These are phyloP conservation scores for Fusarium dlaminii DNA, from an alignment of 2,329 filamentous ascomycete genomes.

Conservation along the genomic window DNA sequence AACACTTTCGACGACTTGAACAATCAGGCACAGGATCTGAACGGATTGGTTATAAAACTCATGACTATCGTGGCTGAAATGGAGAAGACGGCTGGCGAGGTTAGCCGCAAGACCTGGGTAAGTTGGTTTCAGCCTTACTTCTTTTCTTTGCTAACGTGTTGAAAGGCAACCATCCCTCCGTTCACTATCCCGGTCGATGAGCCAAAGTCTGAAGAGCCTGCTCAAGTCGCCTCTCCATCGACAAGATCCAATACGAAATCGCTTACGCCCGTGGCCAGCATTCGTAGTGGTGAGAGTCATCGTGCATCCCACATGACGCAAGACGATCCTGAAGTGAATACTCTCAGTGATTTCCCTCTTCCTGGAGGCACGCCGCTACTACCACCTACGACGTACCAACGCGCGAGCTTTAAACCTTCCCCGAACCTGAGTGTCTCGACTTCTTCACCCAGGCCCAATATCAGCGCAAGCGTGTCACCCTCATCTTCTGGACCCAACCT, in stretches of 20 bases:
- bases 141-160: slow-evolving; percentile 9
- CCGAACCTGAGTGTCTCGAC: slow-evolving; percentile 19
- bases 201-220: slow-evolving; percentile 8
- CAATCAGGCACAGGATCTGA: slow-evolving; percentile 75
- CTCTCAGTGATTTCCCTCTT: slow-evolving; percentile 42
- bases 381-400: slow-evolving; percentile 35
- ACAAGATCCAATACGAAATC: slow-evolving; percentile 17
- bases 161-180: slow-evolving; percentile 39
- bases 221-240: slow-evolving; percentile 12
- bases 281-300: slow-evolving; percentile 28
- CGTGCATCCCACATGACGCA: slow-evolving; percentile 7
- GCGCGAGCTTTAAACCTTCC: slow-evolving; percentile 21
- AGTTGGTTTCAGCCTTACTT: slow-evolving; percentile 44
- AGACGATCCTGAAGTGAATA: slow-evolving; percentile 35
- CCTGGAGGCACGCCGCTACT: slow-evolving; percentile 40
- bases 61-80: slow-evolving; percentile 85
- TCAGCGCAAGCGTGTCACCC: slow-evolving; percentile 17
- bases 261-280: slow-evolving; percentile 29
- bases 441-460: slow-evolving; percentile 12
- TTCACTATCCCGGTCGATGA: slow-evolving; percentile 36
- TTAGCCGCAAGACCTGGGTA: slow-evolving; percentile 81
- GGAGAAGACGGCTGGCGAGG: slow-evolving; percentile 83
- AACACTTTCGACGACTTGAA: slow-evolving; percentile 81
- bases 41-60: slow-evolving; percentile 75
- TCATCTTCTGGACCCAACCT: slow-evolving; percentile 23